A percentile compares a stretch with the other conserved stretches of the same genome.
phyloP scores from a whole-genome alignment of 495 filamentous ascomycete species.

The Cudoniella acicularis region DNA sequence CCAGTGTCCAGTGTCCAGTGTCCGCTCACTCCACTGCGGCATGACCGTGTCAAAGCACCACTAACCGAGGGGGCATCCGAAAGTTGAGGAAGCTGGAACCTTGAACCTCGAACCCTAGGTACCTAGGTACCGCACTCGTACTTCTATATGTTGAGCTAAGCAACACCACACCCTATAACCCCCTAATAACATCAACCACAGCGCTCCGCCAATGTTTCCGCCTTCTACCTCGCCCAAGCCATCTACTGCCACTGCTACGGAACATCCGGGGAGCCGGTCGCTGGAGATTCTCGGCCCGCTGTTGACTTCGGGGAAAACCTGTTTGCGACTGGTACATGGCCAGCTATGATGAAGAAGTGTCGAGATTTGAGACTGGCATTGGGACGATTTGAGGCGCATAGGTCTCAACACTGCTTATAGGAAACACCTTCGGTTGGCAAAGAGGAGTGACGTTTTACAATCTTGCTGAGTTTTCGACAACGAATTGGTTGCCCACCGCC shows the following conservation, averaged over 20 bases:
- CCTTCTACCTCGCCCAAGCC: too few relatives aligned
- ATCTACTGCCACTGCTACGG: neutral
- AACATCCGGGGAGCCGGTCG: neutral
- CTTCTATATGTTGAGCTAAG: too few relatives aligned
- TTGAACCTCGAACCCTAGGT: too few relatives aligned
- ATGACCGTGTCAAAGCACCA: neutral
- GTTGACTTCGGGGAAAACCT: neutral
- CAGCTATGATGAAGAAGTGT: slow-evolving; percentile 23
- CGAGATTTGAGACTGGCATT: slow-evolving; percentile 14
- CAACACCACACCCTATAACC: too few relatives aligned
- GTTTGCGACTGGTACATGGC: slow-evolving; percentile 1
- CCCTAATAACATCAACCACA: too few relatives aligned
- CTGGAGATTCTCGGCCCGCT: slow-evolving; percentile 2
- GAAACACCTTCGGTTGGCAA: neutral
- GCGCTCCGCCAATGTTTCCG: neutral
- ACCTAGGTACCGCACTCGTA: too few relatives aligned
- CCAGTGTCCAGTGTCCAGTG: too few relatives aligned
- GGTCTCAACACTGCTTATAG: slow-evolving; percentile 6
- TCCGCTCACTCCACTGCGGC: neutral
- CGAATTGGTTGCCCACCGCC: neutral
- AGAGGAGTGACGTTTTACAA: neutral
- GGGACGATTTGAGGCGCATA: slow-evolving; percentile 18
- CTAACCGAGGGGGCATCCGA: too few relatives aligned
- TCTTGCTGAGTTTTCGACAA: neutral
- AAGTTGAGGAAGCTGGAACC: too few relatives aligned